These are phyloP conservation scores for Endogone sp. DNA, from an alignment of 192 early-diverging fungal species.

Conservation along the genomic window DNA sequence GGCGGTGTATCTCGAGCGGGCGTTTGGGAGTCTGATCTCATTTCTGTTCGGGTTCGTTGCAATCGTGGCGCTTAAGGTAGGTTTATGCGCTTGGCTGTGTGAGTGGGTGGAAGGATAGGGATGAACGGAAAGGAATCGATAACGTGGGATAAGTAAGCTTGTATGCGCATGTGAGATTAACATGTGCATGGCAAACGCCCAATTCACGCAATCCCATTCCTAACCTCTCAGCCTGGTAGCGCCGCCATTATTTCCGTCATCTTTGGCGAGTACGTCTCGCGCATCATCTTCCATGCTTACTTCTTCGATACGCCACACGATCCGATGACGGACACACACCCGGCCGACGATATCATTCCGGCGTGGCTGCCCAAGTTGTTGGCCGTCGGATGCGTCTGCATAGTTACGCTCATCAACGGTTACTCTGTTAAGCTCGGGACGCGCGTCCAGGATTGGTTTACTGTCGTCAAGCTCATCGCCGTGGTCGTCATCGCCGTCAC, in stretches of 20 bases:
- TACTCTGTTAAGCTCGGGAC: constrained; percentile 60
- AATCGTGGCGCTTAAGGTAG: constrained; percentile 55
- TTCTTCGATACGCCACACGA: constrained; percentile 34
- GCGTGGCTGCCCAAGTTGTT: constrained; percentile 46
- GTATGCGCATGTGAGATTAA: background rate
- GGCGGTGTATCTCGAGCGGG: constrained; percentile 77
- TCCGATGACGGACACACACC: constrained; percentile 20
- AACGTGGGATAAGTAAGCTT: no score
- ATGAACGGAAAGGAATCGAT: no score
- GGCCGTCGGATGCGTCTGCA: constrained; percentile 53
- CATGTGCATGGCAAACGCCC: constrained; percentile 8
- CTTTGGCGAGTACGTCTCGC: constrained; percentile 71
- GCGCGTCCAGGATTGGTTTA: constrained; percentile 68
- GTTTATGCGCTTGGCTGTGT: no score
- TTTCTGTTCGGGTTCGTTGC: constrained; percentile 75
- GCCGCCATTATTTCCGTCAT: constrained; percentile 74
- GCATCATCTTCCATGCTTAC: constrained; percentile 59
- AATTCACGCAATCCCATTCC: background rate
- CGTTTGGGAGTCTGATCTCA: constrained; percentile 64
- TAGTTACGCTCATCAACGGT: constrained; percentile 63
- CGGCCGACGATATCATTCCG: constrained; percentile 32
- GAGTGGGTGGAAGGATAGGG: no score
- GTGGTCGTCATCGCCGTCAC: constrained; percentile 62
- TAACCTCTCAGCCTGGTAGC: constrained; percentile 47
- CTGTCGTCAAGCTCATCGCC: constrained; percentile 66